Evolutionary conservation across 495 filamentous ascomycete species (phyloP).

Genomic region (Xylaria longipes): DNA sequence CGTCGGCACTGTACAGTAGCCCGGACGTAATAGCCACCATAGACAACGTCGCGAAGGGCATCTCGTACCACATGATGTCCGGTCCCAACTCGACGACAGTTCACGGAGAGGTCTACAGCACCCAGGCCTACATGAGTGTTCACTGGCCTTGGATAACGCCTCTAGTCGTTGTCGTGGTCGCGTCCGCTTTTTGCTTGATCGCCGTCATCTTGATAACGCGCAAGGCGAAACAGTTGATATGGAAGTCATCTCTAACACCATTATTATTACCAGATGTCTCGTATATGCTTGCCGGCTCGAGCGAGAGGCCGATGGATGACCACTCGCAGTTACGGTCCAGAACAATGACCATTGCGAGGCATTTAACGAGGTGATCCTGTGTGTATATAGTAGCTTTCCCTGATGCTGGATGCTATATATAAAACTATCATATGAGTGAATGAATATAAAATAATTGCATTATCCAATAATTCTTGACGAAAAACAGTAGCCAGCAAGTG

Average conservation of each 20-base stretch:
- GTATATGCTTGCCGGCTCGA: neutral
- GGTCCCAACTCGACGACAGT: constrained; percentile 14
- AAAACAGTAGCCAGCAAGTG: neutral
- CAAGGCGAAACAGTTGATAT: neutral
- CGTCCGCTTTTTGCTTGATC: neutral
- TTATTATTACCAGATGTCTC: constrained; percentile 13
- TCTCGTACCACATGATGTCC: constrained; percentile 19
- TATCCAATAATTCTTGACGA: neutral
- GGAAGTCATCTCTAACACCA: constrained; percentile 14
- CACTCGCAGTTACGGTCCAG: neutral
- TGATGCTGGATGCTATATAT: neutral
- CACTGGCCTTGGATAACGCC: constrained; percentile 17
- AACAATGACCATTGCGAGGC: neutral
- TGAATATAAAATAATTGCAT: neutral
- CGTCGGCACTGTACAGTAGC: neutral
- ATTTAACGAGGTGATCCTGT: constrained; percentile 10
- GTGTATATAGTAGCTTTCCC: neutral
- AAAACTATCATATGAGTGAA: neutral
- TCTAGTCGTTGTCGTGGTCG: neutral
- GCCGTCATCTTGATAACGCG: neutral
- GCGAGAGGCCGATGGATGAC: neutral
- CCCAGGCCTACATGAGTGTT: neutral
- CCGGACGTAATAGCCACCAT: neutral
- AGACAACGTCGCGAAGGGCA: constrained; percentile 10
- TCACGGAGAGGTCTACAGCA: neutral